phyloP scores from a whole-genome alignment of 1,139 yeast genomes.

The Taphrina pruni region DNA sequence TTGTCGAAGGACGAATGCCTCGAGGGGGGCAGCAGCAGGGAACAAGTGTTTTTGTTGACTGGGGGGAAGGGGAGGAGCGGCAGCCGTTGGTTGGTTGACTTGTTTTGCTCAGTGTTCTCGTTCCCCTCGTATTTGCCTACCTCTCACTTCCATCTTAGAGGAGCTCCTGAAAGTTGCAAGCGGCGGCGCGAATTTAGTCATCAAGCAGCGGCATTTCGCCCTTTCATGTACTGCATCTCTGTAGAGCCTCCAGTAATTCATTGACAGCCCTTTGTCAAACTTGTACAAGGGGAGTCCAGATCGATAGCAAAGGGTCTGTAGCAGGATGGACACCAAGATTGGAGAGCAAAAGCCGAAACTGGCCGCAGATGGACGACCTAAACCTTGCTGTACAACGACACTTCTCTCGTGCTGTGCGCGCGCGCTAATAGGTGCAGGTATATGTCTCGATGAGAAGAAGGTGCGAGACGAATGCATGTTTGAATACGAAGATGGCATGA shows the following conservation, averaged over 20 bases:
- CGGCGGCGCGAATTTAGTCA: neutral
- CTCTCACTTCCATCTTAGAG: neutral
- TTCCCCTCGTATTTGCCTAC: neutral
- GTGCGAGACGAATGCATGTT: constrained; percentile 39
- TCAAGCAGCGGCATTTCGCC: constrained; percentile 1
- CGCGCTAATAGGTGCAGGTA: constrained; percentile 12
- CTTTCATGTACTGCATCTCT: neutral
- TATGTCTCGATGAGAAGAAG: constrained; percentile 36
- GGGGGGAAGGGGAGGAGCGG: neutral
- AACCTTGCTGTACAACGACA: constrained; percentile 26
- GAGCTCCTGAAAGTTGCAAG: constrained; percentile 1
- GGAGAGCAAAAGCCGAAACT: constrained; percentile 36
- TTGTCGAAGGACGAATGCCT: no score
- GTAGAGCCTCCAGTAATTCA: no score
- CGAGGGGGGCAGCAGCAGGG: no score
- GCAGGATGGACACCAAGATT: constrained; percentile 25
- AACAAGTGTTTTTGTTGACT: constrained; percentile 21
- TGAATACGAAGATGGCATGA: constrained; percentile 38
- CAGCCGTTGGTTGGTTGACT: neutral
- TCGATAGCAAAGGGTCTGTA: neutral
- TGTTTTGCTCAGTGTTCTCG: constrained; percentile 16
- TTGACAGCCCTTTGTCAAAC: neutral
- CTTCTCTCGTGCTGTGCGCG: no score
- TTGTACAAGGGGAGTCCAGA: neutral
- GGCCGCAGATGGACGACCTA: constrained; percentile 40